phyloP scores from a whole-genome alignment of 768 basidiomycete genomes.

The Obba rivulosa region DNA sequence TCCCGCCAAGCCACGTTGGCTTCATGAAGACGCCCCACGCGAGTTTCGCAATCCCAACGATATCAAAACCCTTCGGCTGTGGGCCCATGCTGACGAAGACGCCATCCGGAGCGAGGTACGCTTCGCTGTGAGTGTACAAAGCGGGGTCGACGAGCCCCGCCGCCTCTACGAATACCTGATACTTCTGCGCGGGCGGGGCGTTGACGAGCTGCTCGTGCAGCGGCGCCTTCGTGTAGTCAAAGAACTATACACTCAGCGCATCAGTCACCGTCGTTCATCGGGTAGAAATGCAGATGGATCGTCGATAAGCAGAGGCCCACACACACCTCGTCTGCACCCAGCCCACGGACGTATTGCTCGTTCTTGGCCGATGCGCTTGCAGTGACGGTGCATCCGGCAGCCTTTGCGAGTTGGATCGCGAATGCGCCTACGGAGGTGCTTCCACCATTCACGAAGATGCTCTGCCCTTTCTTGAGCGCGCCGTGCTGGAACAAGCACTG shows the following conservation, averaged over 20 bases:
- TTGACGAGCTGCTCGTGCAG: conserved; percentile 40
- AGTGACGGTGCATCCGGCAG: conserved; percentile 50
- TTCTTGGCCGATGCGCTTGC: conserved; percentile 59
- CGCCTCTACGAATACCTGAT: conserved; percentile 56
- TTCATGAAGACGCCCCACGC: conserved; percentile 29
- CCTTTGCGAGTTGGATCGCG: conserved; percentile 71
- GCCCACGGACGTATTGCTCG: conserved; percentile 45
- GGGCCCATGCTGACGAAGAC: conserved; percentile 51
- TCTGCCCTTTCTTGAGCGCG: conserved; percentile 49
- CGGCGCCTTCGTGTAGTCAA: conserved; percentile 56
- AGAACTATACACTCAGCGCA: conserved; percentile 29
- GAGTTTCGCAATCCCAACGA: conserved; percentile 24
- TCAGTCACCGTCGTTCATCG: background rate
- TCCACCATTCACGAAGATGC: conserved; percentile 67
- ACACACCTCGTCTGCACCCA: conserved; percentile 65
- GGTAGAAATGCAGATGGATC: too few relatives aligned
- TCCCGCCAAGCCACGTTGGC: conserved; percentile 53
- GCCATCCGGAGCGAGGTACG: conserved; percentile 51
- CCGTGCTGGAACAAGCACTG: conserved; percentile 44
- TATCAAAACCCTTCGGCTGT: conserved; percentile 27
- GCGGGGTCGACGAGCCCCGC: conserved; percentile 43
- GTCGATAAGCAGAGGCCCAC: too few relatives aligned
- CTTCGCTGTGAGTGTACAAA: conserved; percentile 44
- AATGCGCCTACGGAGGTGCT: conserved; percentile 63
- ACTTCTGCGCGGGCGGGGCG: conserved; percentile 44